Evolutionary conservation across 176 grass and related monocot species (phyloP).

Genomic region (Bolboschoenus planiculmis): DNA sequence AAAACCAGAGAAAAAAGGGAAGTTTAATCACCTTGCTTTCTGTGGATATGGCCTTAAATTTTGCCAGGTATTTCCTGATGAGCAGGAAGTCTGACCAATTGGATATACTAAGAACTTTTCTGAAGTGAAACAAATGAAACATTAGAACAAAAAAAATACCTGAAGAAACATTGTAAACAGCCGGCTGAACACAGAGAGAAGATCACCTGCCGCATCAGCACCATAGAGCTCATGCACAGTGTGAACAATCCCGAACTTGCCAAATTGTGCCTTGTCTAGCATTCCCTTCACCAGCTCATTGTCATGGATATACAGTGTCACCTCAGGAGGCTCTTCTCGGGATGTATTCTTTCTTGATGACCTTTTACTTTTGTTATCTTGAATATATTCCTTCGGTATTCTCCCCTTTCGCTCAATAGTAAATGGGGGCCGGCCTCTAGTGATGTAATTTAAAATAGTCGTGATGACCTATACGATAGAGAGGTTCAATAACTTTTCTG

Average conservation of each 20-base stretch:
- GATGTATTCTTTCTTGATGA: background rate
- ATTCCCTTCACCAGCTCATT: slow-evolving; percentile 90
- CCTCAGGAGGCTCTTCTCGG: slow-evolving; percentile 23
- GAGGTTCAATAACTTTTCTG: background rate
- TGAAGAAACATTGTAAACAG: slow-evolving; percentile 90
- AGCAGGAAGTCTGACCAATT: background rate
- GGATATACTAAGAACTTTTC: background rate
- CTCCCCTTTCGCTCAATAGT: slow-evolving; percentile 59
- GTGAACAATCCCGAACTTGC: slow-evolving; percentile 71
- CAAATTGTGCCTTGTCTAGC: slow-evolving; percentile 91
- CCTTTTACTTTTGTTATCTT: slow-evolving; percentile 9
- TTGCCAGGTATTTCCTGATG: background rate
- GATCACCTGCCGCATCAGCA: slow-evolving; percentile 57
- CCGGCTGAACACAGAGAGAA: slow-evolving; percentile 82
- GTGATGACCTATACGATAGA: slow-evolving; percentile 66
- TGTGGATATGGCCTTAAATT: background rate
- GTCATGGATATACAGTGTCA: slow-evolving; percentile 37
- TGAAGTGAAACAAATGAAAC: background rate
- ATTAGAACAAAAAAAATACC: slow-evolving; percentile 38
- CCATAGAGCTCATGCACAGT: slow-evolving; percentile 90
- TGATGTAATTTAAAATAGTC: slow-evolving; percentile 81
- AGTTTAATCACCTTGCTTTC: background rate
- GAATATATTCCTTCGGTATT: slow-evolving; percentile 57
- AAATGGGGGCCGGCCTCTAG: slow-evolving; percentile 62
- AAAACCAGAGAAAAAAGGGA: background rate